phyloP scores from a whole-genome alignment of 2,329 filamentous ascomycete species.

The Alternaria conjuncta region DNA sequence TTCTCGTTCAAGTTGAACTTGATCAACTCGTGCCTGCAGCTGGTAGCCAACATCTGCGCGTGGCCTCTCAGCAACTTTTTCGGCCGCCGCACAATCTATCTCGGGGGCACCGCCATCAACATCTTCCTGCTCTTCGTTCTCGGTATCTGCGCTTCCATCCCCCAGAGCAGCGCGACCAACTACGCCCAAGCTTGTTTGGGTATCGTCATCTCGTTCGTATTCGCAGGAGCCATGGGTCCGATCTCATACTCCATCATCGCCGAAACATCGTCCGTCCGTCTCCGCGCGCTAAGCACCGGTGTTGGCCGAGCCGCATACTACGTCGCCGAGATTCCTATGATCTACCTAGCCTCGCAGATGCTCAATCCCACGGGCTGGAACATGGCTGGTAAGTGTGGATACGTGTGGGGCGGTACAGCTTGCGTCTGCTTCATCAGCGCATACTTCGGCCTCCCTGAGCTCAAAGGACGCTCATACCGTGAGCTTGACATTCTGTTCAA shows the following conservation, averaged over 20 bases:
- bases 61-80: conserved; percentile 70
- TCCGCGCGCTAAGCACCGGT: conserved; percentile 68
- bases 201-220: conserved; percentile 69
- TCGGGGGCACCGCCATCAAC: conserved; percentile 64
- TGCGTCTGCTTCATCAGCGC: conserved; percentile 60
- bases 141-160: conserved; percentile 64
- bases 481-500: conserved; percentile 57
- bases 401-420: conserved; percentile 52
- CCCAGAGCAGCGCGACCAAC: conserved; percentile 48
- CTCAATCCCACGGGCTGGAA: conserved; percentile 55
- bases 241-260: conserved; percentile 71
- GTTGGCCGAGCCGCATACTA: conserved; percentile 69
- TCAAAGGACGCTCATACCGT: conserved; percentile 55
- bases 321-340: conserved; percentile 68
- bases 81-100: conserved; percentile 68
- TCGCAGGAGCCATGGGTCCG: conserved; percentile 67
- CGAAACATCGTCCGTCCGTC: conserved; percentile 69
- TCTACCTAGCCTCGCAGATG: conserved; percentile 64
- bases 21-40: conserved; percentile 68
- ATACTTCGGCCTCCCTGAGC: conserved; percentile 61
- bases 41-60: conserved; percentile 67
- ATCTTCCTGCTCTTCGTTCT: conserved; percentile 61
- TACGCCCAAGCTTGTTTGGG: conserved; percentile 67
- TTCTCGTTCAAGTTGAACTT: conserved; percentile 67
- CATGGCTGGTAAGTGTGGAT: conserved; percentile 41